phyloP scores from a whole-genome alignment of 306 rosid genomes.

The Sophora flavescens region DNA sequence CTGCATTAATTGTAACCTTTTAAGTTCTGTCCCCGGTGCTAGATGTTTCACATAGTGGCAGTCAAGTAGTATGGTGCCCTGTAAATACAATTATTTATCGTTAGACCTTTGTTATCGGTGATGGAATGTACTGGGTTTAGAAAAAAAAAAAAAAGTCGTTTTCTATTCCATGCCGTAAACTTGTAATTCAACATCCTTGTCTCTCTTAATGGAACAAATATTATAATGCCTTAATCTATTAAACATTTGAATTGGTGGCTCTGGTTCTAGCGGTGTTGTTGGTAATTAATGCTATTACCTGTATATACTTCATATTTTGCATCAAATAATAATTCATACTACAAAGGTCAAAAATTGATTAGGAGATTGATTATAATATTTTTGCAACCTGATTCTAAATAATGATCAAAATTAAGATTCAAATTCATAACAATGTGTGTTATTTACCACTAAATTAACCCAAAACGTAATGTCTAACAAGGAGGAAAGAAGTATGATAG shows the following conservation, averaged over 20 bases:
- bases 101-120: too few species aligned
- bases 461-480: too few species aligned
- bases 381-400: too few species aligned
- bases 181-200: neutral
- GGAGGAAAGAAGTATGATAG: too few species aligned
- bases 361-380: too few species aligned
- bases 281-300: neutral
- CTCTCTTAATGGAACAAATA: neutral
- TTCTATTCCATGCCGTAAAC: neutral
- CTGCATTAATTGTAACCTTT: constrained; percentile 12
- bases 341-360: too few species aligned
- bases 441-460: too few species aligned
- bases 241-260: neutral
- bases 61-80: constrained; percentile 3
- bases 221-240: neutral
- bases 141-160: too few species aligned
- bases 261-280: too few species aligned
- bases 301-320: neutral
- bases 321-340: neutral
- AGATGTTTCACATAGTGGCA: neutral
- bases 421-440: too few species aligned
- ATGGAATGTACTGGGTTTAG: too few species aligned
- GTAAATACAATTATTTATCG: constrained; percentile 31
- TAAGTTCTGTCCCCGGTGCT: neutral
- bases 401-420: too few species aligned